Evolutionary conservation across 306 rosid genomes (phyloP).

Genomic region (Castanea mollissima): DNA sequence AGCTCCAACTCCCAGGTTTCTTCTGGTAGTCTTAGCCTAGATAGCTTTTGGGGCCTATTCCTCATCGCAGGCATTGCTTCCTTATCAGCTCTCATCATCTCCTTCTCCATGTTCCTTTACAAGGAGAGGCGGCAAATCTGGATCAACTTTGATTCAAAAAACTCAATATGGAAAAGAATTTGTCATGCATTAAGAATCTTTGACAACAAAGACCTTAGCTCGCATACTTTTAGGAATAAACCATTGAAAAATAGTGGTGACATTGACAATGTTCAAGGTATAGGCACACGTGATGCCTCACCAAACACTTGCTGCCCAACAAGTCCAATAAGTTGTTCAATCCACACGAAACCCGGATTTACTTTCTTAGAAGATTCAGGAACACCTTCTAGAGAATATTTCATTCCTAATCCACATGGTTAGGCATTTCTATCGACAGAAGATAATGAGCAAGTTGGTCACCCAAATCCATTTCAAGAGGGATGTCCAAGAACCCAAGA

Average conservation of each 20-base stretch:
- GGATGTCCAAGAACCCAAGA: too few relatives aligned
- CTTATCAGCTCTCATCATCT: conserved; percentile 29
- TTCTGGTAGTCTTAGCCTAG: conserved; percentile 42
- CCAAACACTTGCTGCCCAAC: background rate
- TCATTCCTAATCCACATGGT: background rate
- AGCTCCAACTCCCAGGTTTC: conserved; percentile 24
- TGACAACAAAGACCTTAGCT: conserved; percentile 26
- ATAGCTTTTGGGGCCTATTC: conserved; percentile 63
- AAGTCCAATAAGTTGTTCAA: background rate
- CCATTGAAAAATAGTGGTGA: background rate
- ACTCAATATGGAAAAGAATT: conserved; percentile 1
- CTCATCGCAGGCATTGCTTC: conserved; percentile 39
- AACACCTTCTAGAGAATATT: background rate
- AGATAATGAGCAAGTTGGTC: too few relatives aligned
- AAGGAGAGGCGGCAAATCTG: background rate
- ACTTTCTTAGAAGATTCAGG: background rate
- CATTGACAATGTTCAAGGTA: background rate
- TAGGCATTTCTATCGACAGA: background rate
- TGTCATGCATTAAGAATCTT: conserved; percentile 4
- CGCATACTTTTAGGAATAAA: conserved; percentile 16
- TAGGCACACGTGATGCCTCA: background rate
- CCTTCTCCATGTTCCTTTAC: background rate
- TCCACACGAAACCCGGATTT: background rate
- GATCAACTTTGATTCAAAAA: background rate
- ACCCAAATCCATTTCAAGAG: too few relatives aligned